Evolutionary conservation across 179 eudicot species (phyloP), one percentile per base, ranked within the genome.

Genomic region (Beta macrorhiza): DNA sequence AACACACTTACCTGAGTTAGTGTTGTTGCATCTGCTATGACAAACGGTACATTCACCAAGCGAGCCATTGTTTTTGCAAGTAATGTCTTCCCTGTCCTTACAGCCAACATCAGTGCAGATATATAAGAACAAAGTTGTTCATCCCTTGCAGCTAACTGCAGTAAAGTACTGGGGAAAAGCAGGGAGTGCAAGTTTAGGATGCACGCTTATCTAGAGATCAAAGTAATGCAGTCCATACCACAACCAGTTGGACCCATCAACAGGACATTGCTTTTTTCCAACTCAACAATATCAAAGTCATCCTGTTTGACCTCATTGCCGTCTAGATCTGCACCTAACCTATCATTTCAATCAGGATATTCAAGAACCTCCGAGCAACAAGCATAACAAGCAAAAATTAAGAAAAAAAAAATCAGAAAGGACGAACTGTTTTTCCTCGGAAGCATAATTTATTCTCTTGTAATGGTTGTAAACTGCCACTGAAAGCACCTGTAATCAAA

Each of bases 221-320:
- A 69, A 65, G 67, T 57, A 69, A 49, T 51, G 70, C 64, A 57
- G 55, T 67, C 61, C 83, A 67, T 88, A 92, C 99, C 99, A 88
- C 98, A 96, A 72, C 99, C 99, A 63, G 99, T 96, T 77, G 99
- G 99, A 61, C 98, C 99, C 97, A 96, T 93, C 81, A 96, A 75
- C 76, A 96, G 89, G 82, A 96, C 89, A 82, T 96, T 96, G 89
- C 99, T 96, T 81, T 96, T 96, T 84, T 96, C 99, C 58, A 96
- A 89, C 74, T 96, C 99, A 61, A 96, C 99, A 17, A 88, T 90
- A 81, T 91, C 93, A 58, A 90, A 89, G 75, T 92, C 93, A 76
- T 89, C 76, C 51, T 64, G 58, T 47, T 56, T 79, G 45, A 51
- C 61, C 49, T 81, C 86, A 79, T 22, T 47, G 51, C 49, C 86